These are phyloP conservation scores for Vigna nakashimae DNA, from an alignment of 306 rosid species.

Conservation along the genomic window DNA sequence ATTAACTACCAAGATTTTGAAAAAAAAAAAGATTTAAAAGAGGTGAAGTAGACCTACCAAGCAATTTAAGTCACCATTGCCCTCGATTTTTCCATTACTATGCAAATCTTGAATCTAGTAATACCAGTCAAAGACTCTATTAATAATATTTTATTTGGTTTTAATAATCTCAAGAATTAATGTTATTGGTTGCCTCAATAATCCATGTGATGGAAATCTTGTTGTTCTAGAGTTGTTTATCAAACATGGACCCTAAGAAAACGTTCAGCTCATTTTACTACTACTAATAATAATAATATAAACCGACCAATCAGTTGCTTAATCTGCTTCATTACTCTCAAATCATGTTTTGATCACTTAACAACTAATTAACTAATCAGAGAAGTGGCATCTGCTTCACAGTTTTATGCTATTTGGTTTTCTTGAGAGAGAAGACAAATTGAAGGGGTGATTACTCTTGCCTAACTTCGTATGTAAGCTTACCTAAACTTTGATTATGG, in stretches of 20 bases:
- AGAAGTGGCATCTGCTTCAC: constrained; percentile 32
- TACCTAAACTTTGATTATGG: constrained; percentile 41
- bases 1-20: neutral
- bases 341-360: constrained; percentile 41
- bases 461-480: constrained; percentile 30
- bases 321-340: constrained; percentile 29
- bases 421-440: constrained; percentile 14
- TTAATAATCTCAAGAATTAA: constrained; percentile 15
- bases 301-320: constrained; percentile 51
- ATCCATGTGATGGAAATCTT: constrained; percentile 35
- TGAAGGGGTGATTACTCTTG: constrained; percentile 18
- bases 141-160: constrained; percentile 8
- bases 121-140: constrained; percentile 33
- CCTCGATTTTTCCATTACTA: neutral
- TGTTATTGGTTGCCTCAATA: constrained; percentile 43
- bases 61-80: constrained; percentile 29
- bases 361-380: constrained; percentile 41
- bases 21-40: neutral
- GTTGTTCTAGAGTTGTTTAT: constrained; percentile 59
- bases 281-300: constrained; percentile 40
- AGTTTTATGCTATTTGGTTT: constrained; percentile 12
- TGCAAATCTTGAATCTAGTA: constrained; percentile 32
- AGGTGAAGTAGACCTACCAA: no score
- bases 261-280: constrained; percentile 1
- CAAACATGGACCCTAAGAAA: constrained; percentile 72